Evolutionary conservation across 371 early-diverging fungal genomes (phyloP), one percentile per base, ranked within the genome.

Genomic region (Spraguea lophii): DNA sequence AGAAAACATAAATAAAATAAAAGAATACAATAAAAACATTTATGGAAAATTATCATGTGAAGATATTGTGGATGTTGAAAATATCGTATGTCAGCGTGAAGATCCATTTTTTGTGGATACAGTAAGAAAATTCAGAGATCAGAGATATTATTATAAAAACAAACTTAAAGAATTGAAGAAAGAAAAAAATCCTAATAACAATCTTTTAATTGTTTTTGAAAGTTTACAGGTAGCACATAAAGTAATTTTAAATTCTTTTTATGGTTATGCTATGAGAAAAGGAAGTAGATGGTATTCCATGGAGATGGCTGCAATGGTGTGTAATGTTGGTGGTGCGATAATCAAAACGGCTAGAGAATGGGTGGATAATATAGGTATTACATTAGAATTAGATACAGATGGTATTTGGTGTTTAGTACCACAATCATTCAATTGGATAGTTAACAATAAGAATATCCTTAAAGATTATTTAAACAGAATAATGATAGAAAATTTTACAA

Each of bases 371-470:
- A 73, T 98, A 41, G 95, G 97, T 4, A 76, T 88, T 13, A 88
- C 93, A 1, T 74, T 98, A 3, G 97, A 95, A 72, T 66, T 98
- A 46, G 95, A 98, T 69, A 94, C 99, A 4, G 97, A 95, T 64
- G 95, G 97, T 51, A 94, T 98, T 59, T 98, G 95, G 95, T 89
- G 90, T 68, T 82, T 90, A 23, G 69, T 98, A 26, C 99, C 99
- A 0, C 68, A 75, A 15, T 74, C 76, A 0, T 92, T 98, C 55
- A 93, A 94, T 0, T 84, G 86, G 56, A 83, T 82, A 56, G 84
- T 83, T 67, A 65, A 72, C 0, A 84, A 83, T 36, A 84, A 84
- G 59, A 75, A 72, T 7, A n/a, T n/a, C n/a, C 23, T 35, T 0
- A 26, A 38, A 22, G 40, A 21, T 36, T 52, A 15, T 47, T 74